phyloP scores from a whole-genome alignment of 306 rosid genomes.

The Benincasa hispida region DNA sequence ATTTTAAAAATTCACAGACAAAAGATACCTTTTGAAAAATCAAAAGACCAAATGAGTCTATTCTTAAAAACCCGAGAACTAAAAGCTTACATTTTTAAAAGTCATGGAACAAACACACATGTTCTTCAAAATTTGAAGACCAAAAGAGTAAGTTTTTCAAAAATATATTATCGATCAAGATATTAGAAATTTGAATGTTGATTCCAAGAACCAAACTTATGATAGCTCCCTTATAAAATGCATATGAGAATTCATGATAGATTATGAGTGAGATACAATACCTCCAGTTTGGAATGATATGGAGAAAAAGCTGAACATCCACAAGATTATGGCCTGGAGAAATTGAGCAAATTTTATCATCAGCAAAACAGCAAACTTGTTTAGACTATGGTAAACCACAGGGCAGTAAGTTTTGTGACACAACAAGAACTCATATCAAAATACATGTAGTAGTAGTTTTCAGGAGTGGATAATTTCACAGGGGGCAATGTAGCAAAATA shows the following conservation, averaged over 20 bases:
- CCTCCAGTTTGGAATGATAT: neutral
- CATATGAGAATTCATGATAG: neutral
- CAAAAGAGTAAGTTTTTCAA: no score
- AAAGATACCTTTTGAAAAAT: no score
- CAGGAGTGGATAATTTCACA: neutral
- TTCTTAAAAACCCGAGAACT: no score
- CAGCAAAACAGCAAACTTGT: constrained; percentile 2
- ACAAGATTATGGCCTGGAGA: neutral
- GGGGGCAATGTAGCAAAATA: neutral
- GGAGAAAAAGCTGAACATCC: neutral
- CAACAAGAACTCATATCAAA: neutral
- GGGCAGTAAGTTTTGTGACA: neutral
- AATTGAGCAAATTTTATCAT: neutral
- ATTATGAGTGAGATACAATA: neutral
- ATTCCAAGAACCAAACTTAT: neutral
- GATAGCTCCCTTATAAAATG: neutral
- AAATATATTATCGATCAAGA: no score
- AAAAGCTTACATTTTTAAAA: no score
- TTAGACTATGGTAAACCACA: neutral
- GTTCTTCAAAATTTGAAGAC: no score
- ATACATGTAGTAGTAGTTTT: neutral
- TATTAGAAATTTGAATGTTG: no score
- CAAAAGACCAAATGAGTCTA: no score
- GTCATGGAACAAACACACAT: no score
- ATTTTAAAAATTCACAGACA: no score